These are phyloP conservation scores for Melocanna baccifera DNA, from an alignment of 176 grass and related monocot species.

Conservation along the genomic window DNA sequence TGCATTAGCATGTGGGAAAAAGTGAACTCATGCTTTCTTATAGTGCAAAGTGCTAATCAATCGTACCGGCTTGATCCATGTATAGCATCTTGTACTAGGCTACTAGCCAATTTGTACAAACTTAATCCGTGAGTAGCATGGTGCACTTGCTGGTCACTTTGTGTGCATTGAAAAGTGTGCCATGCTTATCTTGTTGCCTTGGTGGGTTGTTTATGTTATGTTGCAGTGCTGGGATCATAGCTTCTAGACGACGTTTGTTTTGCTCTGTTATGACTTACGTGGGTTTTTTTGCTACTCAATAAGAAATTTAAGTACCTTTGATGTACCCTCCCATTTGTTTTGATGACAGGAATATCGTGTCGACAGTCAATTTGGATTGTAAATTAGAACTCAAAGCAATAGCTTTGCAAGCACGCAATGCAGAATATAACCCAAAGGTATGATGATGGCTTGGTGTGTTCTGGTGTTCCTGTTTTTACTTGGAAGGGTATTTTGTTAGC, in stretches of 20 bases:
- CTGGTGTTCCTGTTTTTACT: neutral
- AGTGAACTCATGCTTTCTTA: neutral
- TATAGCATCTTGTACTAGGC: neutral
- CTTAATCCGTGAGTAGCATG: neutral
- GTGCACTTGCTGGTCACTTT: neutral
- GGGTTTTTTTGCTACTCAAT: neutral
- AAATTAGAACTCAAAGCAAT: slow-evolving; percentile 94
- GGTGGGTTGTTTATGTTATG: neutral
- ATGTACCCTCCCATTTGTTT: neutral
- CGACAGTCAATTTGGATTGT: slow-evolving; percentile 96
- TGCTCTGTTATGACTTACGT: neutral
- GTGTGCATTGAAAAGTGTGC: neutral
- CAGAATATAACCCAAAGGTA: slow-evolving; percentile 98
- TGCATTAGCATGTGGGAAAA: neutral
- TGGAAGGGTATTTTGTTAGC: neutral
- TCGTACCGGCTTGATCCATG: neutral
- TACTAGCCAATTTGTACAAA: neutral
- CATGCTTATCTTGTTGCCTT: neutral
- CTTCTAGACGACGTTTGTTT: neutral
- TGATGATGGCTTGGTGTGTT: neutral
- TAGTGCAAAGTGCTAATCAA: neutral
- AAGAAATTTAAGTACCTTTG: neutral
- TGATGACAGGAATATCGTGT: slow-evolving; percentile 83
- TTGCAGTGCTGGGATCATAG: neutral
- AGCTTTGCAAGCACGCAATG: slow-evolving; percentile 92